Percentiles rank a stretch among this genome's conserved stretches.
These are phyloP conservation scores for Calonectria pteridis DNA, from an alignment of 2,329 filamentous ascomycete genomes.

Conservation along the genomic window DNA sequence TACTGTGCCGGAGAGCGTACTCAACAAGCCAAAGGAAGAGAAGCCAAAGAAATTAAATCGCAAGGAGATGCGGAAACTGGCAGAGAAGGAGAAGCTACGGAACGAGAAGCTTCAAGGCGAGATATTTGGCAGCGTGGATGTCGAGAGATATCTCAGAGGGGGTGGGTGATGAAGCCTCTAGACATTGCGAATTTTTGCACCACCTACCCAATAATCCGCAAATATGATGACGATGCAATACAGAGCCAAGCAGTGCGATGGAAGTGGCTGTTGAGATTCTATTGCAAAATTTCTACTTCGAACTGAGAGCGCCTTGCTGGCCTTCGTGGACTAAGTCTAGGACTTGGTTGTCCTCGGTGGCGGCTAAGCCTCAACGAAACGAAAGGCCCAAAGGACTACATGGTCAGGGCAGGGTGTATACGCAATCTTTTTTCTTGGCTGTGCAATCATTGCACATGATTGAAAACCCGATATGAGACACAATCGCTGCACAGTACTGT, in stretches of 20 bases:
- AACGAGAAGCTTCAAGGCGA: constrained; percentile 74
- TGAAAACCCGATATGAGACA: background rate
- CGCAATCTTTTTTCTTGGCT: background rate
- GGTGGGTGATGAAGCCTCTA: constrained; percentile 36
- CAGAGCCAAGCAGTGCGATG: background rate
- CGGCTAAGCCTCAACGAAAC: background rate
- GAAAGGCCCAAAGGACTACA: background rate
- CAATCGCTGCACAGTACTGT: background rate
- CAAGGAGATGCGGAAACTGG: constrained; percentile 75
- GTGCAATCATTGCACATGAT: background rate
- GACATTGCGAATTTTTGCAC: background rate
- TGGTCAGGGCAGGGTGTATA: background rate
- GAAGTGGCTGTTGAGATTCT: background rate
- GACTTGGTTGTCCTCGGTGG: constrained; percentile 15
- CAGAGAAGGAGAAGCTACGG: constrained; percentile 71
- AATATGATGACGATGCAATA: background rate
- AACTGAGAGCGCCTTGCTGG: background rate
- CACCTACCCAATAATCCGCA: background rate
- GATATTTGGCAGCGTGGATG: constrained; percentile 81
- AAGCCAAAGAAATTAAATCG: constrained; percentile 71
- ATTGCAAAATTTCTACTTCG: background rate
- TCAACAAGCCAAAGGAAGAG: constrained; percentile 57
- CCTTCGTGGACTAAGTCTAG: constrained; percentile 17
- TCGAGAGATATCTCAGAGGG: constrained; percentile 78
- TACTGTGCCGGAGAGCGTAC: constrained; percentile 53